Evolutionary conservation across 371 early-diverging fungal species (phyloP).

Genomic region (Mucor indicus): DNA sequence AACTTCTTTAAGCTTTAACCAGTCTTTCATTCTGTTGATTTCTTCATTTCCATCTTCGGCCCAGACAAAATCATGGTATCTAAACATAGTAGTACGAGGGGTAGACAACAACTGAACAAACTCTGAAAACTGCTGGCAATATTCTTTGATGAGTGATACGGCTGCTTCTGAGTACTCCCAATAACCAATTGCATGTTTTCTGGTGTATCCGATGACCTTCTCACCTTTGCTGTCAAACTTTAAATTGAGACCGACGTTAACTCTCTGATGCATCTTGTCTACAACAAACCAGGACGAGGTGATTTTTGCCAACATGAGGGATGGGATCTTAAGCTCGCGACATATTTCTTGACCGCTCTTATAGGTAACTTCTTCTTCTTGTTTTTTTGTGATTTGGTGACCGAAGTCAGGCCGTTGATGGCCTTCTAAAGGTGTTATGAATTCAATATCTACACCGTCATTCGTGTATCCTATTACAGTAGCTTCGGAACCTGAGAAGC

Average conservation of each 20-base stretch:
- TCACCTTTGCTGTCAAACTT: conserved; percentile 86
- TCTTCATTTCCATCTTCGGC: conserved; percentile 23
- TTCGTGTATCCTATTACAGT: conserved; percentile 63
- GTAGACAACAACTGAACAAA: conserved; percentile 64
- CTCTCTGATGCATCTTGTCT: conserved; percentile 52
- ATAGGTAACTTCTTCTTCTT: conserved; percentile 48
- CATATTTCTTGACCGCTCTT: conserved; percentile 62
- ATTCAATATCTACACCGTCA: conserved; percentile 46
- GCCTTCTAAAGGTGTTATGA: conserved; percentile 34
- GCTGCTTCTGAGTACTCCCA: conserved; percentile 90
- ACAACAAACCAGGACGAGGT: conserved; percentile 76
- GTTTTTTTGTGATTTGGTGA: conserved; percentile 41
- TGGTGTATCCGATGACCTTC: conserved; percentile 85
- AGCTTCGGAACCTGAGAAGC: conserved; percentile 72
- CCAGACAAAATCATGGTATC: conserved; percentile 31
- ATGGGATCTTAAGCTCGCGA: conserved; percentile 57
- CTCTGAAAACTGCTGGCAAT: conserved; percentile 69
- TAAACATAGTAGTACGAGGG: conserved; percentile 28
- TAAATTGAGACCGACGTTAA: conserved; percentile 83
- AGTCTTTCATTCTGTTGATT: conserved; percentile 52
- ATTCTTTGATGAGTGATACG: conserved; percentile 67
- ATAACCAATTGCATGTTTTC: conserved; percentile 61
- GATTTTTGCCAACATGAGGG: conserved; percentile 73
- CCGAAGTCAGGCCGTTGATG: conserved; percentile 55
- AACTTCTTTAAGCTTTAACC: conserved; percentile 65